These are phyloP conservation scores for Botrytis galanthina DNA, from an alignment of 2,329 filamentous ascomycete genomes.

Conservation along the genomic window DNA sequence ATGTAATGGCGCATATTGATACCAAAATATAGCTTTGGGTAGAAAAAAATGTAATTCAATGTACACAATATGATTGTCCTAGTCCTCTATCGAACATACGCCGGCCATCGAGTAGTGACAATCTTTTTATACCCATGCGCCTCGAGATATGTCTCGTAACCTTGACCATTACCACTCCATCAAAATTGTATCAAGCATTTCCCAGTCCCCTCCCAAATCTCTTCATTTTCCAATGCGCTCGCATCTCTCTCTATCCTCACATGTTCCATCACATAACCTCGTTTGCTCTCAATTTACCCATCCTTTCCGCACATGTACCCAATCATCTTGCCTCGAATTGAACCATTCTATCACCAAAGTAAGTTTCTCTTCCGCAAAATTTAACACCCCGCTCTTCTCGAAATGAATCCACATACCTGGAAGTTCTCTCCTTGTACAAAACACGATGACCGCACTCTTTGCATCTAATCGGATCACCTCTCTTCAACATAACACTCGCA, in stretches of 20 bases:
- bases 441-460: constrained; percentile 93
- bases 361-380: neutral
- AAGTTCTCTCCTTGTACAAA: constrained; percentile 92
- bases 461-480: constrained; percentile 79
- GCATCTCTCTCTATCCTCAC: neutral
- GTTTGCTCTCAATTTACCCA: too few species aligned
- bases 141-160: constrained; percentile 20
- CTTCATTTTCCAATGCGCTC: constrained; percentile 8
- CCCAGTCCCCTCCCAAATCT: neutral
- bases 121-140: constrained; percentile 19
- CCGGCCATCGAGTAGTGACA: constrained; percentile 12
- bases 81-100: constrained; percentile 4
- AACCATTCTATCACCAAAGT: constrained; percentile 69
- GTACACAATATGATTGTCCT: constrained; percentile 5
- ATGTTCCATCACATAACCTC: neutral
- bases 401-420: constrained; percentile 70
- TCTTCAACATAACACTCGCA: constrained; percentile 69
- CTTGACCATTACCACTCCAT: constrained; percentile 8
- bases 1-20: constrained; percentile 21
- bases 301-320: neutral
- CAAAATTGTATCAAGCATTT: constrained; percentile 7
- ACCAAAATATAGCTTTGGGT: constrained; percentile 11
- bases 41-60: constrained; percentile 13
- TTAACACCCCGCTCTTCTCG: too few species aligned
- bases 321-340: constrained; percentile 90